Conservation (phyloP, 495 filamentous ascomycete species). For the Articulospora tetracladia region DNA sequence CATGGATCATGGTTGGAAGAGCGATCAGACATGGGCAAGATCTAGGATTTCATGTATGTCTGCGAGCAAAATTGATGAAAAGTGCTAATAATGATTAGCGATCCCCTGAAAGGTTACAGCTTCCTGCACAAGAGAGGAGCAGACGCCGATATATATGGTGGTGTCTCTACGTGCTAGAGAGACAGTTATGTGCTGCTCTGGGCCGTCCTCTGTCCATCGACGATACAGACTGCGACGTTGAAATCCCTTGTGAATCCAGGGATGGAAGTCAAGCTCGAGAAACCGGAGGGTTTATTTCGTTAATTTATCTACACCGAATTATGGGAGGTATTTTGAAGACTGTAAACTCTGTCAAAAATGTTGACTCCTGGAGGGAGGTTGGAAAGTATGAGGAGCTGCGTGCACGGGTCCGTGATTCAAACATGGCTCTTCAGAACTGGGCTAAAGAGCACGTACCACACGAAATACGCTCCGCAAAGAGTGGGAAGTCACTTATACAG, state of each 20-base stretch:
- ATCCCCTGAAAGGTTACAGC: background rate
- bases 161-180: background rate
- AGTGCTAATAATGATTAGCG: background rate
- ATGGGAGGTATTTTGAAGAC: background rate
- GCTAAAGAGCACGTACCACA: background rate
- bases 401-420: background rate
- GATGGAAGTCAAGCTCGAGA: background rate
- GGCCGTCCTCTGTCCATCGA: background rate
- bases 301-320: background rate
- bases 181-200: background rate
- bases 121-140: background rate
- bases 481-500: background rate
- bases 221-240: background rate
- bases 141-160: background rate
- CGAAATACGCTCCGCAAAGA: background rate
- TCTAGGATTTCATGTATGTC: background rate
- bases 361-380: background rate
- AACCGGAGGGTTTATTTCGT: background rate
- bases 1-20: background rate
- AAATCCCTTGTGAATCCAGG: background rate
- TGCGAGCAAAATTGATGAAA: background rate
- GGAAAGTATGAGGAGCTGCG: background rate
- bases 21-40: background rate
- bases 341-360: background rate
- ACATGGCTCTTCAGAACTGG: background rate